A percentile compares a stretch with the other conserved stretches of the same genome.
phyloP scores from a whole-genome alignment of 1,284 basidiomycete genomes.

The Somion occarium region DNA sequence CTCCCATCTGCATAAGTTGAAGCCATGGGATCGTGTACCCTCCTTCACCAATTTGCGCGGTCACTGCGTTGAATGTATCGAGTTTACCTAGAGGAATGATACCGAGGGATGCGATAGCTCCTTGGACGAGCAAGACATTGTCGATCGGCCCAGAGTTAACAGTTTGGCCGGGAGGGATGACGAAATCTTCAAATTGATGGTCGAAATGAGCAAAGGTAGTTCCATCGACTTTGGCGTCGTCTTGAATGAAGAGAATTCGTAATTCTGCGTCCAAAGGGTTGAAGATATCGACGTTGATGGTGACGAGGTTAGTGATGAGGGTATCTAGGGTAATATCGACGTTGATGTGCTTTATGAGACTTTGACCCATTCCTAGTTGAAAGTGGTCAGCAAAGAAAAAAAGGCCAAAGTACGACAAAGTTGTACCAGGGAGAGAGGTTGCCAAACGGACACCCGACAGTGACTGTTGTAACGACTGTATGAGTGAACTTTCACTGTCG shows the following conservation, averaged over 20 bases:
- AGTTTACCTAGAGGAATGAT: conserved; percentile 51
- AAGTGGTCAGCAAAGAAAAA: no score
- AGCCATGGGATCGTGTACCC: conserved; percentile 20
- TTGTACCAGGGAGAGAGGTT: conserved; percentile 43
- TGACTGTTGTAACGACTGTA: conserved; percentile 54
- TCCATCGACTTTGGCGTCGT: conserved; percentile 48
- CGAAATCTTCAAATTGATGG: conserved; percentile 46
- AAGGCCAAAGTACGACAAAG: no score
- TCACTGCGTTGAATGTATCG: conserved; percentile 47
- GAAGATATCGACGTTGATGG: conserved; percentile 51
- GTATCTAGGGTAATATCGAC: conserved; percentile 47
- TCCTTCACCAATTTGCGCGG: conserved; percentile 29
- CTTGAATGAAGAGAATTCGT: conserved; percentile 50
- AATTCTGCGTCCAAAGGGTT: conserved; percentile 59
- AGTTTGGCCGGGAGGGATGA: conserved; percentile 51
- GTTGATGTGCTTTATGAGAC: conserved; percentile 39
- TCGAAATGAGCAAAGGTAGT: conserved; percentile 53
- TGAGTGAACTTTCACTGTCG: conserved; percentile 57
- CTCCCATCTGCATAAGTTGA: conserved; percentile 11
- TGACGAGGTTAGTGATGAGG: conserved; percentile 44
- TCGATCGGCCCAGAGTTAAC: conserved; percentile 51
- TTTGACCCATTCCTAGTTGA: conserved; percentile 14
- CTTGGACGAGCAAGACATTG: conserved; percentile 55
- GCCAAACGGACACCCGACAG: conserved; percentile 52
- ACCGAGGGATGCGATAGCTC: conserved; percentile 45